Percentiles rank a stretch among this genome's conserved stretches.
phyloP scores from a whole-genome alignment of 768 basidiomycete genomes.

The Coprinellus micaceus region DNA sequence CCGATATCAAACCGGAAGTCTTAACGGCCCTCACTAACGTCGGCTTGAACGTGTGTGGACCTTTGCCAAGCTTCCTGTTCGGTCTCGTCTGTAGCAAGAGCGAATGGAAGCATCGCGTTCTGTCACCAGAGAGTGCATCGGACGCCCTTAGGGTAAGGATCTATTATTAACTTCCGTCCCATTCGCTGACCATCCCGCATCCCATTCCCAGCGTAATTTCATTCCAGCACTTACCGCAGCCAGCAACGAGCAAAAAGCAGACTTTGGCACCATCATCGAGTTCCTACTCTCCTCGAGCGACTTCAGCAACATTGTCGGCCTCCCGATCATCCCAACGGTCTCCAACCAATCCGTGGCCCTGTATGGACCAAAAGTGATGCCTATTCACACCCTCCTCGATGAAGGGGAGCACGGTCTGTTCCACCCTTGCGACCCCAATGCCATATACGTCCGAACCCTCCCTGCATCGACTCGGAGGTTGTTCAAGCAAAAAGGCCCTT shows the following conservation, averaged over 20 bases:
- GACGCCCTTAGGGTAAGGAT: not conserved
- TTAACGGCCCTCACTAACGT: conserved; percentile 28
- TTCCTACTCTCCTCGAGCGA: conserved; percentile 35
- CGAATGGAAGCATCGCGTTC: conserved; percentile 12
- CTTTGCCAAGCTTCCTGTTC: conserved; percentile 30
- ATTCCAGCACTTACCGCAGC: too few species aligned
- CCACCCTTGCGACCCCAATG: conserved; percentile 24
- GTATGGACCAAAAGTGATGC: not conserved
- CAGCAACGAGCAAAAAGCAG: not conserved
- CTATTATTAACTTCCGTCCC: not conserved
- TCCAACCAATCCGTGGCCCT: conserved; percentile 21
- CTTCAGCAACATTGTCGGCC: conserved; percentile 29
- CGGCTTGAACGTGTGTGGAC: conserved; percentile 32
- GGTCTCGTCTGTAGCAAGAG: conserved; percentile 20
- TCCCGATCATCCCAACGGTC: conserved; percentile 34
- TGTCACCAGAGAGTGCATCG: not conserved
- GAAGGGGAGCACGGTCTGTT: conserved; percentile 24
- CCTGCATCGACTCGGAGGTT: conserved; percentile 19
- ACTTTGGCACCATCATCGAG: conserved; percentile 16
- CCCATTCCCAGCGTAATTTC: too few species aligned
- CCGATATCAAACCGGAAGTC: conserved; percentile 14
- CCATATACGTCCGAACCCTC: conserved; percentile 29
- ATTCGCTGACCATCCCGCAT: too few species aligned
- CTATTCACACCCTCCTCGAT: conserved; percentile 26
- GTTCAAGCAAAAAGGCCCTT: conserved; percentile 21